phyloP scores from a whole-genome alignment of 495 filamentous ascomycete species.

The Aspergillus cavernicola region DNA sequence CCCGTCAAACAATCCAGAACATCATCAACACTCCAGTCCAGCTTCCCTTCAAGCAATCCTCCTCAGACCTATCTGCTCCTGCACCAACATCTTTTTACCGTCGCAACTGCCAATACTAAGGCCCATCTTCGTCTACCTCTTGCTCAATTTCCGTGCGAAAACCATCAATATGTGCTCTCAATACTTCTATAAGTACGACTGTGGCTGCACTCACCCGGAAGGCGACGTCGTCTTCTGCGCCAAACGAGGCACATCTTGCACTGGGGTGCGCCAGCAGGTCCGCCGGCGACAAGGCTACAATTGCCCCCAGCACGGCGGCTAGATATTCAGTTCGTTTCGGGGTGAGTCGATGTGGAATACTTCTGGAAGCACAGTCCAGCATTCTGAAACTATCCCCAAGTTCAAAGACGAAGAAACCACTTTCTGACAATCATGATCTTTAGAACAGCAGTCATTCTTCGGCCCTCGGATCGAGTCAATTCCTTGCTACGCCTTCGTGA shows the following conservation, averaged over 20 bases:
- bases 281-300: slow-evolving; percentile 34
- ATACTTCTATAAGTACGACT: slow-evolving; percentile 43
- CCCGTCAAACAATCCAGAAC: slow-evolving; percentile 14
- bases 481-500: too few relatives aligned
- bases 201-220: slow-evolving; percentile 37
- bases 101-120: not conserved
- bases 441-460: not conserved
- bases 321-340: slow-evolving; percentile 8
- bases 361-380: not conserved
- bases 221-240: slow-evolving; percentile 37
- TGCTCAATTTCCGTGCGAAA: not conserved
- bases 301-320: slow-evolving; percentile 37
- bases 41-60: slow-evolving; percentile 3
- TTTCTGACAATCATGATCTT: not conserved
- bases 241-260: slow-evolving; percentile 33
- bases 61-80: not conserved
- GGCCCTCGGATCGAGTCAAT: not conserved
- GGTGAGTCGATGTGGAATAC: not conserved
- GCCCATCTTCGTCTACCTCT: not conserved
- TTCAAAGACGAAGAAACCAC: not conserved
- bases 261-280: slow-evolving; percentile 35
- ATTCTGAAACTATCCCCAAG: not conserved
- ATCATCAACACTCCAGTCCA: slow-evolving; percentile 17
- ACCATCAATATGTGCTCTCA: slow-evolving; percentile 36
- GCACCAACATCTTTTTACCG: not conserved